These are phyloP conservation scores for Abrus precatorius DNA, from an alignment of 306 rosid genomes.

Conservation along the genomic window DNA sequence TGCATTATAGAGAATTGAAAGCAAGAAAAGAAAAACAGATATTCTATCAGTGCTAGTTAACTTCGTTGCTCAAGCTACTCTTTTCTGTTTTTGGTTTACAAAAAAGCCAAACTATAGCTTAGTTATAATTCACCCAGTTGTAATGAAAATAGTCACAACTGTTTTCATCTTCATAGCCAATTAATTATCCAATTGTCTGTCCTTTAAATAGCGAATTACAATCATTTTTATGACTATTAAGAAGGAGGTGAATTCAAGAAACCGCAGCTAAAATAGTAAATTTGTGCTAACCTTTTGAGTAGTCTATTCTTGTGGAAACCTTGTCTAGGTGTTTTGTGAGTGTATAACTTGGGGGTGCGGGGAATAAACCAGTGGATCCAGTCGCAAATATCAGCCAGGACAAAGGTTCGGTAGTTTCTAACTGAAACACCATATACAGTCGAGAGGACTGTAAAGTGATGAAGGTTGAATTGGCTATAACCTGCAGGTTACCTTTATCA, in stretches of 20 bases:
- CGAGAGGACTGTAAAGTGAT: constrained; percentile 57
- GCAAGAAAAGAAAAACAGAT: constrained; percentile 3
- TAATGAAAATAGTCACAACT: background rate
- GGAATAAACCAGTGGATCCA: constrained; percentile 66
- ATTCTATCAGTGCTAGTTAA: background rate
- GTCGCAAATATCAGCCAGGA: constrained; percentile 61
- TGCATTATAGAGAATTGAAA: background rate
- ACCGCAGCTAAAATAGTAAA: constrained; percentile 13
- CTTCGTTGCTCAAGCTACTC: background rate
- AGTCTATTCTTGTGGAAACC: constrained; percentile 65
- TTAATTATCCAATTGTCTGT: background rate
- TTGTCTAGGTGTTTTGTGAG: constrained; percentile 63
- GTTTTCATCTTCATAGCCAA: background rate
- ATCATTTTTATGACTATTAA: background rate
- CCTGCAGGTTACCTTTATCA: constrained; percentile 64
- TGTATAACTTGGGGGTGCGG: constrained; percentile 61
- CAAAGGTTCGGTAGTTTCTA: constrained; percentile 51
- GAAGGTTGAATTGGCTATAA: constrained; percentile 57
- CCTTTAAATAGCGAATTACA: background rate
- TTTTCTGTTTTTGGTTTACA: background rate
- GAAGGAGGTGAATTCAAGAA: constrained; percentile 17
- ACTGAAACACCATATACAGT: constrained; percentile 69
- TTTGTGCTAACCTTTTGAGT: constrained; percentile 59
- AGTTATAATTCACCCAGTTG: background rate
- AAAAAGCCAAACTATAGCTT: background rate